A percentile compares a stretch with the other conserved stretches of the same genome.
Evolutionary conservation across 441 rosid species (phyloP).

Genomic region (Melianthus villosus): DNA sequence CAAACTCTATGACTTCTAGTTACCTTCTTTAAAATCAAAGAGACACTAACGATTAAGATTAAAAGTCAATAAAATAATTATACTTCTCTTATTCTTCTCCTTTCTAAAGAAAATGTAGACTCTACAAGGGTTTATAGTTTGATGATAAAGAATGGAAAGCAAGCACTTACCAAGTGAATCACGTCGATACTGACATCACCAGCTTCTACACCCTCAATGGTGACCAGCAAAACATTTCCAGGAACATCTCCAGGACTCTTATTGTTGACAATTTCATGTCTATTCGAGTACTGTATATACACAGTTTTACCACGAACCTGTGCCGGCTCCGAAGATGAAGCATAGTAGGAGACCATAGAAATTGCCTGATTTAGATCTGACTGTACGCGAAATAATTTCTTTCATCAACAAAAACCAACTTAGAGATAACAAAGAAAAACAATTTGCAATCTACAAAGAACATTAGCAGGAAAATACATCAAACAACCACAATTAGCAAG

Average conservation of each 20-base stretch:
- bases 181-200: constrained; percentile 93
- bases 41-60: too few species aligned
- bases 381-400: constrained; percentile 20
- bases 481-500: too few species aligned
- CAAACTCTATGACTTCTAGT: too few species aligned
- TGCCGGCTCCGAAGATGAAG: constrained; percentile 92
- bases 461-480: too few species aligned
- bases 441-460: too few species aligned
- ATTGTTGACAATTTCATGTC: constrained; percentile 92
- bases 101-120: too few species aligned
- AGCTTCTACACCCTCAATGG: constrained; percentile 90
- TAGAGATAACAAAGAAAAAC: too few species aligned
- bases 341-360: constrained; percentile 92
- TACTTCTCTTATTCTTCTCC: too few species aligned
- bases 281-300: constrained; percentile 85
- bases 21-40: too few species aligned
- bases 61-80: too few species aligned
- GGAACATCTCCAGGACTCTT: constrained; percentile 99
- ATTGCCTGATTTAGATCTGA: constrained; percentile 89
- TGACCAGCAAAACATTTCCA: constrained; percentile 87
- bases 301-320: constrained; percentile 96
- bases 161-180: constrained; percentile 68
- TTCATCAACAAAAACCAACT: constrained; percentile 5
- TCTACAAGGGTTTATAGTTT: too few species aligned
- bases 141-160: too few species aligned